Evolutionary conservation across 2,329 filamentous ascomycete species (phyloP).

Genomic region (Phialocephala sp.): DNA sequence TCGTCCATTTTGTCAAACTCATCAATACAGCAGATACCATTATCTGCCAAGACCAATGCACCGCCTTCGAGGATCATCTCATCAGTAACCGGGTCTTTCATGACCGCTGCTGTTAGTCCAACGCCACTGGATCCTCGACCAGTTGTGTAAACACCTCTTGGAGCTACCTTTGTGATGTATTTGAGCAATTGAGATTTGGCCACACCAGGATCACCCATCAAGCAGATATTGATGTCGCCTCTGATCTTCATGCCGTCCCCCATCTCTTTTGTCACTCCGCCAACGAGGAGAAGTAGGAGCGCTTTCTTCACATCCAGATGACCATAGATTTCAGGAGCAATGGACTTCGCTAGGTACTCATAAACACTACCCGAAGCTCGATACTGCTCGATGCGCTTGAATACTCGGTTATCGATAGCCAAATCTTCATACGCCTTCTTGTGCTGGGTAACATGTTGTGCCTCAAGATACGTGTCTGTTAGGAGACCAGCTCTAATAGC

Average conservation of each 20-base stretch:
- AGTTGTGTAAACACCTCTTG: conserved; percentile 82
- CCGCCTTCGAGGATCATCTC: conserved; percentile 83
- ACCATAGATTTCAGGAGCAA: conserved; percentile 96
- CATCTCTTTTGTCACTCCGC: conserved; percentile 95
- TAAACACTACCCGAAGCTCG: conserved; percentile 90
- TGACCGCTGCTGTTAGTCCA: conserved; percentile 81
- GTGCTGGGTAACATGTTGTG: conserved; percentile 91
- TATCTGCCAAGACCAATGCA: conserved; percentile 78
- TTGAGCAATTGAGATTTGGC: conserved; percentile 98
- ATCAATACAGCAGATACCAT: conserved; percentile 84
- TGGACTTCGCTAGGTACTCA: conserved; percentile 93
- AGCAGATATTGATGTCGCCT: conserved; percentile 97
- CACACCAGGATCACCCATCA: conserved; percentile 99
- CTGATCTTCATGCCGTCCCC: conserved; percentile 98
- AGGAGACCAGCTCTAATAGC: conserved; percentile 95
- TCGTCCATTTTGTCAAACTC: conserved; percentile 90
- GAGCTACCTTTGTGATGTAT: conserved; percentile 98
- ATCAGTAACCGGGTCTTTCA: conserved; percentile 78
- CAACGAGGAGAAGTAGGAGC: conserved; percentile 90
- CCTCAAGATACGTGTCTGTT: conserved; percentile 96
- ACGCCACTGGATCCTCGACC: conserved; percentile 83
- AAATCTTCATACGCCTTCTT: conserved; percentile 98
- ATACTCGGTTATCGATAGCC: conserved; percentile 77
- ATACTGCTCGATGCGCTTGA: conserved; percentile 84
- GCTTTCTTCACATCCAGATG: conserved; percentile 98